Conservation (phyloP, 306 rosid genomes). For the Malus domestica region DNA sequence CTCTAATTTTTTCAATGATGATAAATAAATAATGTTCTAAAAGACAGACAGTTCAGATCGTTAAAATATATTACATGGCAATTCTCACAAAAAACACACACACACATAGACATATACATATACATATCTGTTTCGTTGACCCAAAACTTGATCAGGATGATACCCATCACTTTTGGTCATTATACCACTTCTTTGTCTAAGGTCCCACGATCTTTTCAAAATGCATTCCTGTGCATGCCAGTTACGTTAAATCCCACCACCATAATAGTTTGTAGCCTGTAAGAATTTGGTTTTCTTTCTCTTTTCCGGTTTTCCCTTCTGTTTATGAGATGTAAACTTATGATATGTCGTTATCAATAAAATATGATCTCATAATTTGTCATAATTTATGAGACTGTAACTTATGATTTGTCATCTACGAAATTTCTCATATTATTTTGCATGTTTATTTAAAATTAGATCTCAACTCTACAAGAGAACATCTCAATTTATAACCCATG, state of each 20-base stretch:
- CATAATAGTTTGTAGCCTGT: neutral
- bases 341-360: too few species aligned
- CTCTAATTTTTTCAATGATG: too few species aligned
- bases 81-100: too few species aligned
- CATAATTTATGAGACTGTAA: neutral
- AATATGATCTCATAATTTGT: neutral
- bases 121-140: conserved; percentile 18
- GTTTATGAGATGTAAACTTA: neutral
- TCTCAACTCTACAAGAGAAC: too few species aligned
- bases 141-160: conserved; percentile 23
- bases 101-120: too few species aligned
- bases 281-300: neutral
- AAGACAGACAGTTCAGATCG: too few species aligned
- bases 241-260: conserved; percentile 1
- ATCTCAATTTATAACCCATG: neutral
- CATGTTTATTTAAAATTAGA: neutral
- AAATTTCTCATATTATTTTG: too few species aligned
- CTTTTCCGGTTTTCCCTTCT: too few species aligned
- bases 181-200: conserved; percentile 14
- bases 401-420: neutral
- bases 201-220: conserved; percentile 20
- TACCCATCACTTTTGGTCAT: neutral
- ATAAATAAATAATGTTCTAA: too few species aligned
- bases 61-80: too few species aligned
- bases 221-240: conserved; percentile 15